These are phyloP conservation scores for Tillandsia leiboldiana DNA, from an alignment of 176 grass and related monocot genomes.

Conservation along the genomic window DNA sequence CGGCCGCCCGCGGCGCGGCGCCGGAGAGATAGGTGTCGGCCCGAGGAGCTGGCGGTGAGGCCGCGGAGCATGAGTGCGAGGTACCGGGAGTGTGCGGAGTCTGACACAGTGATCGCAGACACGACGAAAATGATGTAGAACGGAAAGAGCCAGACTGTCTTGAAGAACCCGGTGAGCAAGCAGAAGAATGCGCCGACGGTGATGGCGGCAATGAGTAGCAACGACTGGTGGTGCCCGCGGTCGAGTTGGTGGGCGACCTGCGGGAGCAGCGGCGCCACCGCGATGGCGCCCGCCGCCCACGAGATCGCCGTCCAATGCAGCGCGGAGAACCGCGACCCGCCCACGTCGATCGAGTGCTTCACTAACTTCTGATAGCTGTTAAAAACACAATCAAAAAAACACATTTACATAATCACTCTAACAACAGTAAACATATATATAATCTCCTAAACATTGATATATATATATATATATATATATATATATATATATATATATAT, in stretches of 20 bases:
- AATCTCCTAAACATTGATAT: too few species aligned
- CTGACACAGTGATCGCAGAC: conserved; percentile 36
- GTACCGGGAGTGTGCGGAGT: conserved; percentile 60
- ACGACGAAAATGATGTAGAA: conserved; percentile 65
- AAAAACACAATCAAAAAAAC: conserved; percentile 1
- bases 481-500: too few species aligned
- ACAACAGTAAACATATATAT: background rate
- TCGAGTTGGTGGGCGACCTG: conserved; percentile 69
- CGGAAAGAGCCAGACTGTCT: conserved; percentile 80
- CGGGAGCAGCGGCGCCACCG: conserved; percentile 45
- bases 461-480: too few species aligned
- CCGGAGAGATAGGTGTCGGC: conserved; percentile 48
- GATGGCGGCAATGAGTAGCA: conserved; percentile 56
- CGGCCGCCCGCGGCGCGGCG: conserved; percentile 53
- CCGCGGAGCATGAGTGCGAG: conserved; percentile 76
- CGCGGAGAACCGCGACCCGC: conserved; percentile 42
- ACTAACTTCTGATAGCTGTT: conserved; percentile 69
- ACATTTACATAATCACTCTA: background rate
- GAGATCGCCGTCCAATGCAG: conserved; percentile 70
- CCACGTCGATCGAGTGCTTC: conserved; percentile 47
- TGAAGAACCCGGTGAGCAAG: conserved; percentile 89
- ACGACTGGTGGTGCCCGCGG: conserved; percentile 59
- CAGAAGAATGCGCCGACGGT: conserved; percentile 63
- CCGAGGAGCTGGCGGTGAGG: conserved; percentile 38
- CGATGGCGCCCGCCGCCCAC: conserved; percentile 65